Evolutionary conservation across 495 filamentous ascomycete species (phyloP).

Genomic region (Hyaloscypha finlandica): DNA sequence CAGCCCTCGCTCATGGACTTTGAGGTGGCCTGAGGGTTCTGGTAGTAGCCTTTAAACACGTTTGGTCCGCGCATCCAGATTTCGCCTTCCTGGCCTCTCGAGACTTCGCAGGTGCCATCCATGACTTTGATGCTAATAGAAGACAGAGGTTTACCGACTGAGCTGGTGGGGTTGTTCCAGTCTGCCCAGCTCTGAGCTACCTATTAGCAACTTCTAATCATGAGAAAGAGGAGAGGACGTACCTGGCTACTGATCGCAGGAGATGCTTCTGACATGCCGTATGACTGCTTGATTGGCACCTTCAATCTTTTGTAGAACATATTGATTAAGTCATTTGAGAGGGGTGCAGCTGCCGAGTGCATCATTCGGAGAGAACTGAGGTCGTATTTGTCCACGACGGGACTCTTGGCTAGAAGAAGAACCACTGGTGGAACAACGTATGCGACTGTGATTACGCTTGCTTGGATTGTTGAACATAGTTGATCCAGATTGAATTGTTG

Average conservation of each 20-base stretch:
- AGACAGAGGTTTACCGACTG: slow-evolving; percentile 74
- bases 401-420: slow-evolving; percentile 75
- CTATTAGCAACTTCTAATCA: background rate
- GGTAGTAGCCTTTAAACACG: slow-evolving; percentile 65
- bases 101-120: slow-evolving; percentile 19
- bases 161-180: background rate
- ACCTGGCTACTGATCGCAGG: slow-evolving; percentile 56
- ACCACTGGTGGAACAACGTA: slow-evolving; percentile 88
- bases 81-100: slow-evolving; percentile 56
- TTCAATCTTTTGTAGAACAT: slow-evolving; percentile 70
- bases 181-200: background rate
- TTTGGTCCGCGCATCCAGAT: slow-evolving; percentile 66
- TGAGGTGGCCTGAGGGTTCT: slow-evolving; percentile 57
- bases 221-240: slow-evolving; percentile 20
- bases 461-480: slow-evolving; percentile 75
- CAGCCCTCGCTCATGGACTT: slow-evolving; percentile 56
- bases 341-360: slow-evolving; percentile 83
- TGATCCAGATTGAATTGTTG: slow-evolving; percentile 78
- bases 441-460: slow-evolving; percentile 68
- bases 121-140: slow-evolving; percentile 80
- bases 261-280: slow-evolving; percentile 53
- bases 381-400: slow-evolving; percentile 73
- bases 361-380: slow-evolving; percentile 75
- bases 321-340: slow-evolving; percentile 78
- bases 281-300: slow-evolving; percentile 62